Evolutionary conservation across 2,329 filamentous ascomycete species (phyloP).

Genomic region (Ophioceras dolichostomum): DNA sequence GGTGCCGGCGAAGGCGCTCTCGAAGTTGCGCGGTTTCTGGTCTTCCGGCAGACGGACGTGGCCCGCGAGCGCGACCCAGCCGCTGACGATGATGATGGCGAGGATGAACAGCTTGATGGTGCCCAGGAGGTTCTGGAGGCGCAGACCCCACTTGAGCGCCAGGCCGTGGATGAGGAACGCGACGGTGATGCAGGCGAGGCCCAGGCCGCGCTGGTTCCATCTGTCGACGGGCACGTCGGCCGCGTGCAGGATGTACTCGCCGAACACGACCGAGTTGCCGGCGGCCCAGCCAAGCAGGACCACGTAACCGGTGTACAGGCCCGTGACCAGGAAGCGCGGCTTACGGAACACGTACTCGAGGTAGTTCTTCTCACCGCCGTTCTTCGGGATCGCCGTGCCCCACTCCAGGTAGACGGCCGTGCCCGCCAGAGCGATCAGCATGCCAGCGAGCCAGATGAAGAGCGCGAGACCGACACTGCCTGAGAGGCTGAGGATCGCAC

Average conservation of each 20-base stretch:
- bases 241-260: constrained; percentile 57
- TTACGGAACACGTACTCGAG: constrained; percentile 51
- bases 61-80: constrained; percentile 49
- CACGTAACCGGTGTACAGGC: constrained; percentile 48
- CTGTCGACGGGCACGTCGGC: constrained; percentile 47
- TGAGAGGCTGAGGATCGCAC: constrained; percentile 40
- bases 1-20: constrained; percentile 51
- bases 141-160: constrained; percentile 52
- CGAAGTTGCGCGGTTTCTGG: constrained; percentile 48
- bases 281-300: constrained; percentile 53
- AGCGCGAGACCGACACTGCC: constrained; percentile 51
- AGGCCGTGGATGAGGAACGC: constrained; percentile 55
- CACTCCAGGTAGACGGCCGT: constrained; percentile 56
- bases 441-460: constrained; percentile 51
- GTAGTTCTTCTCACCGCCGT: constrained; percentile 57
- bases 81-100: constrained; percentile 50
- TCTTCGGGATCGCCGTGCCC: constrained; percentile 50
- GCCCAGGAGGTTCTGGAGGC: constrained; percentile 54
- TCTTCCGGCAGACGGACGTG: constrained; percentile 38
- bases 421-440: constrained; percentile 48
- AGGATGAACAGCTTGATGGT: constrained; percentile 55
- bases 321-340: constrained; percentile 48
- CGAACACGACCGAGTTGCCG: constrained; percentile 57
- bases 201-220: constrained; percentile 57
- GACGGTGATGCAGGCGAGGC: constrained; percentile 51